Base-by-base conservation (phyloP, 306 rosid genomes). In the Oxytropis ochrocephala region DNA sequence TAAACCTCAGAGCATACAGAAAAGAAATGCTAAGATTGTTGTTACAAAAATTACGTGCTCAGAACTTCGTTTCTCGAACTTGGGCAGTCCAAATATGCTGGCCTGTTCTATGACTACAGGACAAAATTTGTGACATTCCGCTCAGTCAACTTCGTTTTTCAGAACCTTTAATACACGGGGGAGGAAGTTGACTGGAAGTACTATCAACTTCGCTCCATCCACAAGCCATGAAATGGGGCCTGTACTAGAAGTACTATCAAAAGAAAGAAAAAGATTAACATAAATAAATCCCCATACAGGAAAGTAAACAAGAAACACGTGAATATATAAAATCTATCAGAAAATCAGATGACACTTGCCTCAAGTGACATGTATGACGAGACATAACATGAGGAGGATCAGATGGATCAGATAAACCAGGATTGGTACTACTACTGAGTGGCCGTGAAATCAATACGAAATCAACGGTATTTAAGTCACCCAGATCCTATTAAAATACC, bases 191-290 rank as follows among this genome's bases (percentile, higher is more conserved):
- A n/a, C n/a, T n/a, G n/a, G n/a, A n/a, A n/a, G n/a, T n/a, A n/a
- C n/a, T n/a, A n/a, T n/a, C 66, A 36, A 74, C 77, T 75, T 73
- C 67, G 36, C 77, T 63, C 96, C 97, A 8, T 88, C 89, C 64
- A 94, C 64, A 62, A 82, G 85, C 99, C 99, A 94, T 3, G 87
- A 87, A 81, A 94, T 88, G 36, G 96, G 95, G 75, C 92, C 90
- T 13, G 78, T 64, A 81, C 88, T 89, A 47, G 89, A 73, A 62
- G 85, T 81, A 77, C 99, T 94, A 60, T 60, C 73, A 69, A n/a
- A 51, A 58, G 58, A 54, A 14, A 64, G 54, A 13, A 63, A 67
- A 13, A 32, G 53, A 65, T 27, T 39, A 65, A 56, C 49, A 14
- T 51, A 62, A 21, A 51, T 2, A 0, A n/a, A n/a, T 2, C 39